phyloP scores from a whole-genome alignment of 129 eudicot species.

The Mikania micrantha region DNA sequence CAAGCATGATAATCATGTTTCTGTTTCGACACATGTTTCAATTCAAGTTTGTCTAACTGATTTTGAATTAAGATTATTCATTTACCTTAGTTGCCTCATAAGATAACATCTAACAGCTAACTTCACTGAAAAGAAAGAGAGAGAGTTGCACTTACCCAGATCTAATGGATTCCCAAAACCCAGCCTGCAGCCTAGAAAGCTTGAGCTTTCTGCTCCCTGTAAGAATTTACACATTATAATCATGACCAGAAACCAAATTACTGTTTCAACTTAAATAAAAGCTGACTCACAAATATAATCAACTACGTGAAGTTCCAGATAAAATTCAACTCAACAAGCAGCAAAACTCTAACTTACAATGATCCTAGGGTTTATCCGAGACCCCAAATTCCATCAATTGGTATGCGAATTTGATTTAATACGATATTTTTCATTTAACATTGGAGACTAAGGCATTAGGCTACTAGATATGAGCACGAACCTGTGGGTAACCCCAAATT shows the following conservation, averaged over 20 bases:
- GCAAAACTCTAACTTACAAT: background rate
- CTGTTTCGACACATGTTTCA: background rate
- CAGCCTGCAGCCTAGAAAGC: conserved; percentile 48
- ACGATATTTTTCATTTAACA: background rate
- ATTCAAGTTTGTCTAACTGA: background rate
- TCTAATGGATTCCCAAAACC: conserved; percentile 86
- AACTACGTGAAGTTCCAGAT: background rate
- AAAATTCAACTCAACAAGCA: background rate
- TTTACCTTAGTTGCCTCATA: background rate
- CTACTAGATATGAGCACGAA: background rate
- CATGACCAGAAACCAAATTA: background rate
- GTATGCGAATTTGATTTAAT: background rate
- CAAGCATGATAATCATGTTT: background rate
- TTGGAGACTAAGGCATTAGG: background rate
- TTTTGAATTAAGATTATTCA: background rate
- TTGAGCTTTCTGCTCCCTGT: conserved; percentile 57
- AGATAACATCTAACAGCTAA: background rate
- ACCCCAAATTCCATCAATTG: background rate
- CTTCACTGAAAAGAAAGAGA: background rate
- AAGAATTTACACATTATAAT: conserved; percentile 6
- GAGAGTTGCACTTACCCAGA: conserved; percentile 58
- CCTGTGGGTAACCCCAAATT: conserved; percentile 30
- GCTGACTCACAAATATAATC: background rate
- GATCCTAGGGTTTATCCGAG: background rate
- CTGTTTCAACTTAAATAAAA: background rate